Evolutionary conservation across 495 filamentous ascomycete species (phyloP).

Genomic region (Copromyces sp.): DNA sequence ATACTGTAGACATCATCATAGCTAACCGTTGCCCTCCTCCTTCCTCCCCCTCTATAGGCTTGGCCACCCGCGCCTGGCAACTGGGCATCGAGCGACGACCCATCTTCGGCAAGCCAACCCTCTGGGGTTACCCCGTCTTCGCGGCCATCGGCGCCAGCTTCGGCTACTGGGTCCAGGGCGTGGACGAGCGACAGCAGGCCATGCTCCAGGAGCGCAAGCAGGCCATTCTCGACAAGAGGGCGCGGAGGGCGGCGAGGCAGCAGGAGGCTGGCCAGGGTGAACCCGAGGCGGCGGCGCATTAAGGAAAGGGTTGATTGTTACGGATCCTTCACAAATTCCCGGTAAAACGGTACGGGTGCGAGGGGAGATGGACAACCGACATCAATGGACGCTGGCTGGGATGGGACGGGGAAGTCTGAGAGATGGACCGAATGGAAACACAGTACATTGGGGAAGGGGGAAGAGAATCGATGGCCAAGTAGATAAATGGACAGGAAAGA

Average conservation of each 20-base stretch:
- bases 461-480: neutral
- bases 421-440: neutral
- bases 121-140: constrained; percentile 91
- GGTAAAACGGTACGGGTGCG: neutral
- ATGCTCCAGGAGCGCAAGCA: constrained; percentile 67
- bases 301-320: neutral
- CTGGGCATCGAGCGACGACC: constrained; percentile 98
- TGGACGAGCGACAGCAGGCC: constrained; percentile 66
- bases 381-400: neutral
- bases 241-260: constrained; percentile 57
- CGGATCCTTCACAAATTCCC: neutral
- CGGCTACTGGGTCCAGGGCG: constrained; percentile 89
- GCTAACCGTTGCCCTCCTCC: neutral
- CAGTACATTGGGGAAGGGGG: neutral
- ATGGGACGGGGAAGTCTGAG: neutral
- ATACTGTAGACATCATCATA: neutral
- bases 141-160: constrained; percentile 76
- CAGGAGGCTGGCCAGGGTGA: constrained; percentile 13
- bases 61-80: constrained; percentile 87
- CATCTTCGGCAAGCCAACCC: constrained; percentile 62
- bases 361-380: neutral
- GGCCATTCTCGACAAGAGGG: constrained; percentile 77
- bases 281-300: constrained; percentile 19
- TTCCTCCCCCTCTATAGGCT: constrained; percentile 42
- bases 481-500: neutral